Evolutionary conservation across 441 rosid genomes (phyloP).

Genomic region (Adansonia madagascariensis): DNA sequence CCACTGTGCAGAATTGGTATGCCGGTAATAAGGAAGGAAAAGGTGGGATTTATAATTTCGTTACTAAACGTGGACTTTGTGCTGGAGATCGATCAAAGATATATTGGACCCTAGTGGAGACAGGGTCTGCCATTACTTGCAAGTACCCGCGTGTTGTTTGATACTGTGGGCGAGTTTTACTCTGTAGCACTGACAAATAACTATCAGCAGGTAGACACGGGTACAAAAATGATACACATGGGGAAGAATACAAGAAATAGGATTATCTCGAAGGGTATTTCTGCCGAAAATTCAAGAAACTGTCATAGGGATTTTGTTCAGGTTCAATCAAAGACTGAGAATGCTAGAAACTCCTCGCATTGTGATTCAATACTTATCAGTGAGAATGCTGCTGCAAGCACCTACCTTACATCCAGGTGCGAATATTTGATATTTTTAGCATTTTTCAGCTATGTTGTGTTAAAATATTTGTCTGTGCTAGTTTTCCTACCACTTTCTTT

Average conservation of each 20-base stretch:
- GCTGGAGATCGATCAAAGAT: constrained; percentile 79
- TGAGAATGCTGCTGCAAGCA: constrained; percentile 93
- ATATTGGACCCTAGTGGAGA: constrained; percentile 98
- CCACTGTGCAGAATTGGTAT: constrained; percentile 95
- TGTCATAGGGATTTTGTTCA: constrained; percentile 97
- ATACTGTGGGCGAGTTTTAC: constrained; percentile 56
- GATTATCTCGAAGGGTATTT: constrained; percentile 95
- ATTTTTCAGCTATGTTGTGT: not conserved
- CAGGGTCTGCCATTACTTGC: constrained; percentile 93
- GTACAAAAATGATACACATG: constrained; percentile 95
- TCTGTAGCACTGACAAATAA: constrained; percentile 93
- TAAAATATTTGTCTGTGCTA: not conserved
- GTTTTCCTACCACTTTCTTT: not conserved
- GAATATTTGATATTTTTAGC: constrained; percentile 1
- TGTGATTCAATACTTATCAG: constrained; percentile 98
- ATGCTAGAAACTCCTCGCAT: constrained; percentile 83
- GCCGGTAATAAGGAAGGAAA: constrained; percentile 88
- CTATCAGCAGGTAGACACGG: constrained; percentile 94
- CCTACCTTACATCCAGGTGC: constrained; percentile 97
- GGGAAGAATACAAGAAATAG: constrained; percentile 87
- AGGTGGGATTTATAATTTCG: constrained; percentile 92
- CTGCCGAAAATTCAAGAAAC: constrained; percentile 78
- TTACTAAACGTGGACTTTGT: constrained; percentile 88
- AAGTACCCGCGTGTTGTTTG: constrained; percentile 89
- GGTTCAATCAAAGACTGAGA: constrained; percentile 85